phyloP scores from a whole-genome alignment of 768 basidiomycete species.

The Phylloporus rhodoxanthus region DNA sequence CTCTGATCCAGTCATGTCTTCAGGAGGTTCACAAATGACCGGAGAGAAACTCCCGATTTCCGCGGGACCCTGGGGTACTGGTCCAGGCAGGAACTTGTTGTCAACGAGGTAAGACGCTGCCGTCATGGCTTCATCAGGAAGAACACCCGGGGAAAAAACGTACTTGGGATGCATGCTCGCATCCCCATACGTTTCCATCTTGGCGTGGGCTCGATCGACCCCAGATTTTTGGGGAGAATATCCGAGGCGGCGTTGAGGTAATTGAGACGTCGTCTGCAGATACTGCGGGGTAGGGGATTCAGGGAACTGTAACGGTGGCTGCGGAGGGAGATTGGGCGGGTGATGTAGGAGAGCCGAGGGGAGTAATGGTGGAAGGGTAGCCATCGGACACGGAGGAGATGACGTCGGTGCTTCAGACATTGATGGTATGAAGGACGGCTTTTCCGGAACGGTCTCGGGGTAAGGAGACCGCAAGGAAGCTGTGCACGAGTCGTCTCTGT shows the following conservation, averaged over 20 bases:
- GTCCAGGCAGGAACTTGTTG: constrained; percentile 9
- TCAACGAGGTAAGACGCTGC: constrained; percentile 12
- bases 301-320: constrained; percentile 12
- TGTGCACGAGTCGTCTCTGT: constrained; percentile 9
- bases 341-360: constrained; percentile 6
- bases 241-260: constrained; percentile 24
- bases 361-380: constrained; percentile 16
- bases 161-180: constrained; percentile 12
- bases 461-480: constrained; percentile 13
- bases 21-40: constrained; percentile 28
- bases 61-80: constrained; percentile 17
- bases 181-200: constrained; percentile 12
- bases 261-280: constrained; percentile 21
- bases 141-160: constrained; percentile 14
- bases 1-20: constrained; percentile 21
- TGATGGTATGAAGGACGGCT: constrained; percentile 15
- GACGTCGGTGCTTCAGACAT: constrained; percentile 17
- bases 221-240: constrained; percentile 21
- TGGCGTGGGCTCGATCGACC: constrained; percentile 23
- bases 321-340: constrained; percentile 15
- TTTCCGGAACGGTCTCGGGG: constrained; percentile 19
- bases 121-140: constrained; percentile 11
- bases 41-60: constrained; percentile 23
- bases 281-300: constrained; percentile 21
- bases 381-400: constrained; percentile 17